Conservation (phyloP, 2,329 filamentous ascomycete genomes). For the Epicoccum sorghinum region DNA sequence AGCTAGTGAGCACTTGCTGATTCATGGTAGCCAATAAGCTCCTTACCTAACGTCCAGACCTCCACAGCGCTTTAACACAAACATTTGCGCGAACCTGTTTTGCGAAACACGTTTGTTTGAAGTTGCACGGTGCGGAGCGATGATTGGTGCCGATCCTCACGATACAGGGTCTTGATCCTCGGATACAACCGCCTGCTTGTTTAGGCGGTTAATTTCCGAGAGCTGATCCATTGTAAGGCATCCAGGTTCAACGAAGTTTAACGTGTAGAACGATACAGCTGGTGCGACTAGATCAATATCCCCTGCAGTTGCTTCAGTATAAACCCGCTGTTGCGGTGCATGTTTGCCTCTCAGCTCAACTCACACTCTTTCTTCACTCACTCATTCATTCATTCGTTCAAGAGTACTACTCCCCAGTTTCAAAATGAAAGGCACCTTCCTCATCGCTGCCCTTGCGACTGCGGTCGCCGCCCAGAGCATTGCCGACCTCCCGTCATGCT, state of each 20-base stretch:
- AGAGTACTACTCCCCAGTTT: background rate
- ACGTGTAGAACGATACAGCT: background rate
- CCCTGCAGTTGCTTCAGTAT: slow-evolving; percentile 3
- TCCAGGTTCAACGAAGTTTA: too few species aligned
- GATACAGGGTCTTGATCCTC: background rate
- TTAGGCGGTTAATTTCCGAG: slow-evolving; percentile 7
- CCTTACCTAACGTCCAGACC: background rate
- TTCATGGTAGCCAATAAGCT: background rate
- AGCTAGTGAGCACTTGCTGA: background rate
- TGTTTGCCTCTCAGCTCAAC: background rate
- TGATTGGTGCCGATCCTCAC: slow-evolving; percentile 1
- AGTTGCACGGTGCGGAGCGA: slow-evolving; percentile 1
- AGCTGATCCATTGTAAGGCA: background rate
- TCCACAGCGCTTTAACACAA: background rate
- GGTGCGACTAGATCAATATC: background rate
- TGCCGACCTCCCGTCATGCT: slow-evolving; percentile 50
- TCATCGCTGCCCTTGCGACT: slow-evolving; percentile 44
- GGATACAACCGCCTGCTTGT: slow-evolving; percentile 9
- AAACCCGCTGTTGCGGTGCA: background rate
- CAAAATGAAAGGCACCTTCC: slow-evolving; percentile 35
- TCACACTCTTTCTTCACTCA: background rate
- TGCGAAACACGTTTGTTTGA: background rate
- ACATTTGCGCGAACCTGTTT: background rate
- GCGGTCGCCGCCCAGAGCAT: slow-evolving; percentile 49
- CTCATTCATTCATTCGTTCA: background rate